Evolutionary conservation across 768 basidiomycete species (phyloP).

Genomic region (Boletus pseudopeckii): DNA sequence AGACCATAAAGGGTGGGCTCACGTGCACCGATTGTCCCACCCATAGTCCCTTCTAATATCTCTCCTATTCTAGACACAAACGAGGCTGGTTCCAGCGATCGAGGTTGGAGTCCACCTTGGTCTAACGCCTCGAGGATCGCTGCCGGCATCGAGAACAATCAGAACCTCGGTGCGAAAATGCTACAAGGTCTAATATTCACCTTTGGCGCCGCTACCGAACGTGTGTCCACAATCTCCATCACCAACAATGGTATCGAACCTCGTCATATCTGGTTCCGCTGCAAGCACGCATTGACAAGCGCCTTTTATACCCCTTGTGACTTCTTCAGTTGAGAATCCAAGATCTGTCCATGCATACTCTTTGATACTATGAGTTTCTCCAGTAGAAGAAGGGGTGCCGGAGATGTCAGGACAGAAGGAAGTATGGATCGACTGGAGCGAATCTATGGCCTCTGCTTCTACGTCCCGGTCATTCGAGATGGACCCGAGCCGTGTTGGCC

Average conservation of each 20-base stretch:
- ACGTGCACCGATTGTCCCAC: slow-evolving; percentile 53
- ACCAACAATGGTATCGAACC: slow-evolving; percentile 57
- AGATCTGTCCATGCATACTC: slow-evolving; percentile 7
- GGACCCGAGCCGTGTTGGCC: slow-evolving; percentile 16
- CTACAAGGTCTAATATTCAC: slow-evolving; percentile 11
- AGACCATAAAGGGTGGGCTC: slow-evolving; percentile 27
- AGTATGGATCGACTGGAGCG: slow-evolving; percentile 1
- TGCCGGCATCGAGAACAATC: background rate
- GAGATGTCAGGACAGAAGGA: background rate
- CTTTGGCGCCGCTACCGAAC: slow-evolving; percentile 47
- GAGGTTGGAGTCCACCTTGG: slow-evolving; percentile 22
- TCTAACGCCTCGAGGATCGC: slow-evolving; percentile 35
- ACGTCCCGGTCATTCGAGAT: background rate
- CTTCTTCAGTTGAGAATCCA: slow-evolving; percentile 11
- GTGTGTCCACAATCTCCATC: slow-evolving; percentile 65
- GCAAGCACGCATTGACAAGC: slow-evolving; percentile 43
- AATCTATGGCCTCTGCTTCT: slow-evolving; percentile 7
- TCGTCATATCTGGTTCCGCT: slow-evolving; percentile 51
- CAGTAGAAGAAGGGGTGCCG: background rate
- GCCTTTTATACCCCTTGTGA: slow-evolving; percentile 9
- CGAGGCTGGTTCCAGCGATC: slow-evolving; percentile 9
- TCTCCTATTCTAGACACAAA: slow-evolving; percentile 36
- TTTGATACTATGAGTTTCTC: too few species aligned
- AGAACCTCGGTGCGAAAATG: background rate
- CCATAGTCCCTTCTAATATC: slow-evolving; percentile 48